A percentile compares a stretch with the other conserved stretches of the same genome.
These are phyloP conservation scores for Protomyces lactucae-debilis DNA, from an alignment of 1,139 yeast genomes.

Conservation along the genomic window DNA sequence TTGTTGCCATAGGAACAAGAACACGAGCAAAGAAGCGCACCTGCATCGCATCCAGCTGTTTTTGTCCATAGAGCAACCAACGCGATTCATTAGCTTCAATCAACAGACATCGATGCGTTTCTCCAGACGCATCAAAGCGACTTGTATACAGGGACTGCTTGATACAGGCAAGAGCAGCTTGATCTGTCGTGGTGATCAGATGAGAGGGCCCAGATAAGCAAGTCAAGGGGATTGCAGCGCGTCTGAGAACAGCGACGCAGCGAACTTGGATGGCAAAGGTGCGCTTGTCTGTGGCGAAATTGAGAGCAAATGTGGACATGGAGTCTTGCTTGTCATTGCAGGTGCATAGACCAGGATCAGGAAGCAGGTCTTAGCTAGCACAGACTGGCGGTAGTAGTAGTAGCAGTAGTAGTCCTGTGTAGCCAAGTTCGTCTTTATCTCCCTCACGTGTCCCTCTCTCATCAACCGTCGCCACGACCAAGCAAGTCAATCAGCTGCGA, in stretches of 20 bases:
- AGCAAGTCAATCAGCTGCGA: not conserved
- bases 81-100: constrained; percentile 18
- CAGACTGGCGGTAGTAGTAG: too few relatives aligned
- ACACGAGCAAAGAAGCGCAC: not conserved
- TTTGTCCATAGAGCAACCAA: constrained; percentile 11
- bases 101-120: constrained; percentile 3
- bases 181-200: constrained; percentile 12
- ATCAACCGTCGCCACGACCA: not conserved
- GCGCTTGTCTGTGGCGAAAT: constrained; percentile 14
- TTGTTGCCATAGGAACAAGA: not conserved
- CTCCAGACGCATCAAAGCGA: not conserved
- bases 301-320: not conserved
- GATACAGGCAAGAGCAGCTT: constrained; percentile 5
- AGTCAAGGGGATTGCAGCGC: constrained; percentile 1
- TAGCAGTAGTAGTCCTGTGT: too few relatives aligned
- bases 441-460: too few relatives aligned
- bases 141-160: not conserved
- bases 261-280: constrained; percentile 1
- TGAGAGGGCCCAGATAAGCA: constrained; percentile 1
- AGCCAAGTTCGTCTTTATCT: too few relatives aligned
- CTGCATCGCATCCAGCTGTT: not conserved
- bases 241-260: constrained; percentile 2
- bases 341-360: too few relatives aligned
- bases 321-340: not conserved
- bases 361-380: too few relatives aligned